phyloP scores from a whole-genome alignment of 2,329 filamentous ascomycete species.

The Colletotrichum tabaci region DNA sequence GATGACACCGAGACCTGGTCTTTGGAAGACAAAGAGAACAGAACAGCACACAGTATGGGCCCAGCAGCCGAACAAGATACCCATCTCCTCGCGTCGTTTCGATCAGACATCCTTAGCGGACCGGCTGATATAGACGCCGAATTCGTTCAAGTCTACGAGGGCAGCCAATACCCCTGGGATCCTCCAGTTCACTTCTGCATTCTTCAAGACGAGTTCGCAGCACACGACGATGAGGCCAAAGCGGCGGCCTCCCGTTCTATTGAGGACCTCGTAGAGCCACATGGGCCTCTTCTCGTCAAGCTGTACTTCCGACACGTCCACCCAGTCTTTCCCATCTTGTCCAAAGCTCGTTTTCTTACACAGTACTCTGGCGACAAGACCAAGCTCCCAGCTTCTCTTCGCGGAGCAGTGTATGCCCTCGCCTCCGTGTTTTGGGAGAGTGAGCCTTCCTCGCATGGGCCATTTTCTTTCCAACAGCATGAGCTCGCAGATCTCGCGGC shows the following conservation, averaged over 20 bases:
- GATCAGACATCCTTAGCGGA: constrained; percentile 62
- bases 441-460: constrained; percentile 49
- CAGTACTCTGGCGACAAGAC: constrained; percentile 55
- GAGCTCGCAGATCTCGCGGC: constrained; percentile 59
- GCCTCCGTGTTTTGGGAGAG: constrained; percentile 59
- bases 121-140: constrained; percentile 59
- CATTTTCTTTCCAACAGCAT: constrained; percentile 57
- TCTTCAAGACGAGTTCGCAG: constrained; percentile 61
- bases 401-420: constrained; percentile 61
- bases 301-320: constrained; percentile 64
- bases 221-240: constrained; percentile 57
- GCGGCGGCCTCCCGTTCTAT: constrained; percentile 57
- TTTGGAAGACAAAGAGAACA: constrained; percentile 58
- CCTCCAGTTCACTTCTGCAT: constrained; percentile 63
- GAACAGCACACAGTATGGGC: constrained; percentile 62
- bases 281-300: constrained; percentile 58
- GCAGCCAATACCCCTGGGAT: constrained; percentile 51
- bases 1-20: constrained; percentile 45
- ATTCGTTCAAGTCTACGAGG: constrained; percentile 59
- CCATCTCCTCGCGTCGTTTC: constrained; percentile 62
- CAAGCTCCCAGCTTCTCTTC: constrained; percentile 59
- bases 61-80: constrained; percentile 63
- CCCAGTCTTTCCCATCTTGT: constrained; percentile 59
- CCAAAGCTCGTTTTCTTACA: constrained; percentile 60
- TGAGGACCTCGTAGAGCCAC: constrained; percentile 57